phyloP scores from a whole-genome alignment of 345 rosid species.

The Barbarea vulgaris region DNA sequence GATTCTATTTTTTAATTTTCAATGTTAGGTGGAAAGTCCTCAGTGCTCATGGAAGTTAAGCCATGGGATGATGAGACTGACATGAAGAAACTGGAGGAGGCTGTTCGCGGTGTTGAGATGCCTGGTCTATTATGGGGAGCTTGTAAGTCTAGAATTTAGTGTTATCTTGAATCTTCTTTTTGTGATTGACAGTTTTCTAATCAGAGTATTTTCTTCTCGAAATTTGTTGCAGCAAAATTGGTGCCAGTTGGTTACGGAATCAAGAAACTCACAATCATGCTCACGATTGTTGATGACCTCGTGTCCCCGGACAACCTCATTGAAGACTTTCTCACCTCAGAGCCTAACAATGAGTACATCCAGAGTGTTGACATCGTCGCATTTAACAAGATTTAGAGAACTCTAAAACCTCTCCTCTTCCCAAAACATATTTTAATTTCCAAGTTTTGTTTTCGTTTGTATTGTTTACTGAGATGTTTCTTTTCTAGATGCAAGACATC shows the following conservation, averaged over 20 bases:
- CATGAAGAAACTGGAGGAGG: constrained; percentile 90
- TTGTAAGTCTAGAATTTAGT: constrained; percentile 50
- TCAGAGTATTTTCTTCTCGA: background rate
- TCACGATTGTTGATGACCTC: constrained; percentile 88
- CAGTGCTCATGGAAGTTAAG: constrained; percentile 85
- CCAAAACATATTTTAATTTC: constrained; percentile 17
- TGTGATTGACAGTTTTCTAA: background rate
- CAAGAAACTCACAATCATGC: constrained; percentile 89
- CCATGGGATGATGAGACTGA: constrained; percentile 99
- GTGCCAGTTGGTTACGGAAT: constrained; percentile 90
- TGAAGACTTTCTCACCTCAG: constrained; percentile 72
- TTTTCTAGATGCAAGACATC: constrained; percentile 24
- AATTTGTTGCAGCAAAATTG: constrained; percentile 67
- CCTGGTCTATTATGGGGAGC: constrained; percentile 97
- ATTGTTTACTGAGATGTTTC: constrained; percentile 1
- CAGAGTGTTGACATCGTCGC: constrained; percentile 98
- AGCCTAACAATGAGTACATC: constrained; percentile 74
- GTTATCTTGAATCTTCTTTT: background rate
- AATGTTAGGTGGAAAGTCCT: constrained; percentile 94
- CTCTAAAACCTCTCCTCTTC: background rate
- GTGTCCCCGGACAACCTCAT: constrained; percentile 82
- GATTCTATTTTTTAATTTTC: background rate
- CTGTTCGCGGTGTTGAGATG: constrained; percentile 68
- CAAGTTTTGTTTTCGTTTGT: constrained; percentile 24
- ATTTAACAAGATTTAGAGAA: constrained; percentile 85